A percentile compares a stretch with the other conserved stretches of the same genome.
Conservation (phyloP, 2,329 filamentous ascomycete species). For the Aureobasidium namibiae region DNA sequence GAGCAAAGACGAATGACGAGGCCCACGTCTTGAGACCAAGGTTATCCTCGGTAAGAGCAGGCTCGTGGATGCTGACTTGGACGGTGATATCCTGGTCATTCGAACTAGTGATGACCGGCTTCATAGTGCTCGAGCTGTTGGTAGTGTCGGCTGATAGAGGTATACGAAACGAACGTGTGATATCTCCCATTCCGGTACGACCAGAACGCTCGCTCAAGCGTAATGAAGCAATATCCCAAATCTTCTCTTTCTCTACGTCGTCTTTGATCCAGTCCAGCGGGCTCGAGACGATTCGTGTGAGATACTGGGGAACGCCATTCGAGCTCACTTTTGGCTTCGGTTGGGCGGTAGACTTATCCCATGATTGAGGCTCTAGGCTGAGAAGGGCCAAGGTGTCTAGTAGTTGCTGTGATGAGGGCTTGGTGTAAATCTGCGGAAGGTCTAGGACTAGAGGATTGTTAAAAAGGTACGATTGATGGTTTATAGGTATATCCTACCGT, state of each 20-base stretch:
- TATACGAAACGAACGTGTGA: constrained; percentile 54
- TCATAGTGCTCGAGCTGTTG: constrained; percentile 5
- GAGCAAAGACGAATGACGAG: constrained; percentile 77
- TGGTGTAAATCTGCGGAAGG: constrained; percentile 75
- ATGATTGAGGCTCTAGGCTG: constrained; percentile 58
- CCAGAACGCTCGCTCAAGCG: constrained; percentile 82
- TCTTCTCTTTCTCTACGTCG: constrained; percentile 55
- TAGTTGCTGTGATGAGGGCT: constrained; percentile 58
- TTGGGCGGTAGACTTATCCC: constrained; percentile 39
- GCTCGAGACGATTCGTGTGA: constrained; percentile 61
- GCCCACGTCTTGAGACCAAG: constrained; percentile 95
- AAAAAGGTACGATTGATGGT: background rate
- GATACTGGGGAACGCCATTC: constrained; percentile 53
- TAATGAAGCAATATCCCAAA: constrained; percentile 73
- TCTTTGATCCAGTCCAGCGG: constrained; percentile 59
- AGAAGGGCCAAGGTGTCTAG: constrained; percentile 59
- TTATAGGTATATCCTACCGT: constrained; percentile 33
- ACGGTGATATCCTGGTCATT: constrained; percentile 30
- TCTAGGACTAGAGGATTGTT: constrained; percentile 49
- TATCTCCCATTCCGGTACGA: constrained; percentile 57
- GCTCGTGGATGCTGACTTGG: constrained; percentile 70
- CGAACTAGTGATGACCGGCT: constrained; percentile 12
- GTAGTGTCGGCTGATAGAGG: constrained; percentile 19
- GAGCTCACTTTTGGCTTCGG: constrained; percentile 35
- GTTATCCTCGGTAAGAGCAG: constrained; percentile 77